Percentiles rank a stretch among this genome's conserved stretches.
Conservation (phyloP, 1,284 basidiomycete species). For the Pulchroboletus neoregius region DNA sequence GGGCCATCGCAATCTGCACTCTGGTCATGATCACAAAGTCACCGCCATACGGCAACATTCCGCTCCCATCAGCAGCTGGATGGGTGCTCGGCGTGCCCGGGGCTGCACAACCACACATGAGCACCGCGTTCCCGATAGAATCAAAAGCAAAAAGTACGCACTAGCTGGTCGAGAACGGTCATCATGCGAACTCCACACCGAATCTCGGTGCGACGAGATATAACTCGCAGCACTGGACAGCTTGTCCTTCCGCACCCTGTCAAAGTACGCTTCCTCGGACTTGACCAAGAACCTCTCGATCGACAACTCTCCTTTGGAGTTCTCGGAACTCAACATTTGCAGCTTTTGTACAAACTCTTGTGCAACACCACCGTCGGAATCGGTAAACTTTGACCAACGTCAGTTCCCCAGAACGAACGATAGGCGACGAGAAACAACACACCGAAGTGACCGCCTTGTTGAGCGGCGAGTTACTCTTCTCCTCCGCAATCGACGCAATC, state of each 20-base stretch:
- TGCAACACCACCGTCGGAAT: slow-evolving; percentile 86
- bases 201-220: slow-evolving; percentile 77
- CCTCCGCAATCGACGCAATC: slow-evolving; percentile 84
- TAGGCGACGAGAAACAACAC: slow-evolving; percentile 25
- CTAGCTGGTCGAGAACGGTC: slow-evolving; percentile 68
- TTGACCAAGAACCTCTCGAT: slow-evolving; percentile 88
- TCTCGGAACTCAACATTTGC: slow-evolving; percentile 73
- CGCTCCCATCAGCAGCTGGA: slow-evolving; percentile 46
- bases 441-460: slow-evolving; percentile 91
- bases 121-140: background rate
- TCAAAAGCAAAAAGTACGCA: slow-evolving; percentile 37
- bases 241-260: slow-evolving; percentile 84
- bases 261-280: slow-evolving; percentile 90
- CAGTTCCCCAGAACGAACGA: background rate
- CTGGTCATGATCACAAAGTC: slow-evolving; percentile 70
- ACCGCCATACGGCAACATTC: slow-evolving; percentile 50
- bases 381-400: slow-evolving; percentile 65
- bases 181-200: slow-evolving; percentile 68
- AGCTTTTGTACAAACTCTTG: slow-evolving; percentile 85
- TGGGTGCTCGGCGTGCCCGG: slow-evolving; percentile 54
- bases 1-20: slow-evolving; percentile 76
- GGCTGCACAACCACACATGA: slow-evolving; percentile 18
- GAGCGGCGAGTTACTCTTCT: slow-evolving; percentile 82
- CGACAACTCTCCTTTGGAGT: slow-evolving; percentile 86
- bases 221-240: slow-evolving; percentile 73